These are phyloP conservation scores for Tylopilus vinaceipallidus DNA, from an alignment of 768 basidiomycete species.

Conservation along the genomic window DNA sequence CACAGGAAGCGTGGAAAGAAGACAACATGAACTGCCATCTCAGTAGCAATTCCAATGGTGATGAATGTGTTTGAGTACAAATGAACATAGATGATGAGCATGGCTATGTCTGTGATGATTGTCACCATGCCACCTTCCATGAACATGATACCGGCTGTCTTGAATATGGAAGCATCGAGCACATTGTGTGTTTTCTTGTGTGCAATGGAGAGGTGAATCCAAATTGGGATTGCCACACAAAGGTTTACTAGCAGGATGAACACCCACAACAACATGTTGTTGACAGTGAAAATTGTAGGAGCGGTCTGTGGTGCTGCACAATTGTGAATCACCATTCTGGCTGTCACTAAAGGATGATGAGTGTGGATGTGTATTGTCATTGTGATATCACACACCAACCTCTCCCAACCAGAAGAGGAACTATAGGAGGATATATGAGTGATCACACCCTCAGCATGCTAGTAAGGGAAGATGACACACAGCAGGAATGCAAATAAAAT, in stretches of 20 bases:
- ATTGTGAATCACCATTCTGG: neutral
- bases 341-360: conserved; percentile 6
- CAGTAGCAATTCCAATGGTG: conserved; percentile 11
- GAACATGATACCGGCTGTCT: conserved; percentile 11
- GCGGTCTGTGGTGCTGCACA: neutral
- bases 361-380: neutral
- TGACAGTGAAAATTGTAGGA: neutral
- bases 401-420: conserved; percentile 20
- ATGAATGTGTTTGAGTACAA: neutral
- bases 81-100: conserved; percentile 9
- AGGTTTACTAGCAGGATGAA: conserved; percentile 15
- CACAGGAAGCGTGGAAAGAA: no score
- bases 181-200: conserved; percentile 6
- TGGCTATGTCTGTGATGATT: neutral
- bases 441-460: no score
- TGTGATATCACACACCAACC: conserved; percentile 9
- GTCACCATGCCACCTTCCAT: conserved; percentile 21
- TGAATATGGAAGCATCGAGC: conserved; percentile 5
- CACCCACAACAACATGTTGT: conserved; percentile 11
- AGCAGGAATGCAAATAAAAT: conserved; percentile 15
- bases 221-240: conserved; percentile 14
- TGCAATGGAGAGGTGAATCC: conserved; percentile 9
- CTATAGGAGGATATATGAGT: neutral
- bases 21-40: conserved; percentile 19
- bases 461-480: conserved; percentile 6